A percentile compares a stretch with the other conserved stretches of the same genome.
Conservation (phyloP, 306 rosid genomes). For the Pterocarpus macrocarpus region DNA sequence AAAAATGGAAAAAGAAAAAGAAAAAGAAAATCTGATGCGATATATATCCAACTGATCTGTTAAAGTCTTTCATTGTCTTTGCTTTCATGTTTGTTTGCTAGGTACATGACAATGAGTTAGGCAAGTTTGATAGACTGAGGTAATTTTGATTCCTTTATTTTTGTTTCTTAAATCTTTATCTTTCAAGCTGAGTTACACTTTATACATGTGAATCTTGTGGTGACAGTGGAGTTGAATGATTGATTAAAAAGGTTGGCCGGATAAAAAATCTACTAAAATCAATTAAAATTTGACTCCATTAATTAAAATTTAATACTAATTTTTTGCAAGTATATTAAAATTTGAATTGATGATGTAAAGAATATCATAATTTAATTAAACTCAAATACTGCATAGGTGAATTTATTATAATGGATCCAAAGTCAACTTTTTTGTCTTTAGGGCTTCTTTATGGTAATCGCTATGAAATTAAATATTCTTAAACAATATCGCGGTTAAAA, state of each 20-base stretch:
- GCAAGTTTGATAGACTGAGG: not conserved
- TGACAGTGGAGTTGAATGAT: not conserved
- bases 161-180: not conserved
- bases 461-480: too few relatives aligned
- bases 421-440: too few relatives aligned
- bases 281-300: not conserved
- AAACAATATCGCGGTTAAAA: too few relatives aligned
- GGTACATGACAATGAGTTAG: slow-evolving; percentile 25
- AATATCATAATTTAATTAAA: not conserved
- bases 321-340: not conserved
- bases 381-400: not conserved
- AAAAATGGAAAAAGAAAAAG: too few relatives aligned
- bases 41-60: slow-evolving; percentile 14
- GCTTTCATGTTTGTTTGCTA: slow-evolving; percentile 39
- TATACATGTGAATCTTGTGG: not conserved
- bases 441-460: too few relatives aligned
- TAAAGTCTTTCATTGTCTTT: slow-evolving; percentile 31
- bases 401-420: too few relatives aligned
- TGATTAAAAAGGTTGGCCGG: not conserved
- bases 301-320: not conserved
- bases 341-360: not conserved
- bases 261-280: not conserved
- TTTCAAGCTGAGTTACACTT: not conserved
- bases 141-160: slow-evolving; percentile 16
- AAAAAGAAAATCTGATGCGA: not conserved